These are phyloP conservation scores for Thozetella sp. DNA, from an alignment of 495 filamentous ascomycete genomes.

Conservation along the genomic window DNA sequence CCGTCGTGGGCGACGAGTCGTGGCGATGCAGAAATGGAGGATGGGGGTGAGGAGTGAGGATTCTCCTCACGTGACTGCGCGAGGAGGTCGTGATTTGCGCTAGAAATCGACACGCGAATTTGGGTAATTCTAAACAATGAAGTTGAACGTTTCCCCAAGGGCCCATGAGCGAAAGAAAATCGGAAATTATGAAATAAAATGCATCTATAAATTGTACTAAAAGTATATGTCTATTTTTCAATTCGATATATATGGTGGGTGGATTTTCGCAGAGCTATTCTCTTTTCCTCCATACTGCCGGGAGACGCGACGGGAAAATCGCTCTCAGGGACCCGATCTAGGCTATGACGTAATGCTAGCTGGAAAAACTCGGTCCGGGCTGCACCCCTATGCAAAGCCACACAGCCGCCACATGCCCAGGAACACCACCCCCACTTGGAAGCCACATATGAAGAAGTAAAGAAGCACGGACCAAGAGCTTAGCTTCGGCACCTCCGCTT, in stretches of 20 bases:
- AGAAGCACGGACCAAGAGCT: neutral
- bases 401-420: neutral
- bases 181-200: neutral
- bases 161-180: neutral
- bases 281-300: neutral
- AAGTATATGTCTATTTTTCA: neutral
- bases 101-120: neutral
- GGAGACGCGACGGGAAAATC: neutral
- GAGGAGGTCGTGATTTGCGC: neutral
- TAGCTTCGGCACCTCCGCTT: too few relatives aligned
- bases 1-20: neutral
- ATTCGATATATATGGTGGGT: neutral
- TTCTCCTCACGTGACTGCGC: neutral
- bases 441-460: neutral
- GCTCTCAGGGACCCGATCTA: neutral
- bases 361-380: neutral
- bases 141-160: neutral
- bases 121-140: neutral
- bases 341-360: neutral
- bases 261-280: neutral
- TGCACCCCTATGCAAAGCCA: neutral
- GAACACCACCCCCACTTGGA: neutral
- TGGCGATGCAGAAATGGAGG: neutral
- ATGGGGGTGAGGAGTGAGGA: neutral
- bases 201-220: neutral